phyloP scores from a whole-genome alignment of 73 alveolate species.

The Tetrahymena borealis region DNA sequence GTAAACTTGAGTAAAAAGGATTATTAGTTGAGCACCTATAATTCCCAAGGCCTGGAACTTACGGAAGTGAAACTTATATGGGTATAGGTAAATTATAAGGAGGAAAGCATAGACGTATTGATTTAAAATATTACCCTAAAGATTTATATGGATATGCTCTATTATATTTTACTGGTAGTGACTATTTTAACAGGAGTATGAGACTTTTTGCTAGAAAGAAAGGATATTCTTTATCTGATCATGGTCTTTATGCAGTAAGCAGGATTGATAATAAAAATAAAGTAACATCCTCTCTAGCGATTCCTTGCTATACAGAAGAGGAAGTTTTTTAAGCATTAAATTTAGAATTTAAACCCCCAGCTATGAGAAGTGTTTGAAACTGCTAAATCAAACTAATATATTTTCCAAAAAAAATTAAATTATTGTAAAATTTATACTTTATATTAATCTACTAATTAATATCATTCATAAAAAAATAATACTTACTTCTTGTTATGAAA shows the following conservation, averaged over 20 bases:
- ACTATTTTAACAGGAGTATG: slow-evolving; percentile 85
- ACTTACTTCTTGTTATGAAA: too few species aligned
- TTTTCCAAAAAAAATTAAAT: too few species aligned
- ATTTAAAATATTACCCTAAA: slow-evolving; percentile 82
- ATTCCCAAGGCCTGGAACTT: slow-evolving; percentile 42
- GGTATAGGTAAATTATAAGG: slow-evolving; percentile 72
- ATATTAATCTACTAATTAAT: too few species aligned
- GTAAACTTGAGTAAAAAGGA: slow-evolving; percentile 57
- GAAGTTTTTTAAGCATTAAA: slow-evolving; percentile 77
- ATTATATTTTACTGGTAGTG: slow-evolving; percentile 93
- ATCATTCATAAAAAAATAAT: too few species aligned
- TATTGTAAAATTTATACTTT: too few species aligned
- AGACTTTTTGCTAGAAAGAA: slow-evolving; percentile 81
- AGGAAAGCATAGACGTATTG: slow-evolving; percentile 74
- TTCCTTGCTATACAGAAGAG: slow-evolving; percentile 80
- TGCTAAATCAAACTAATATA: too few species aligned
- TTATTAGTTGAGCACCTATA: slow-evolving; percentile 72
- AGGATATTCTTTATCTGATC: slow-evolving; percentile 84
- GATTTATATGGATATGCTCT: slow-evolving; percentile 80
- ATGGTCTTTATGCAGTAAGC: slow-evolving; percentile 71
- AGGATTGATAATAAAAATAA: slow-evolving; percentile 42
- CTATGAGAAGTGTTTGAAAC: slow-evolving; percentile 84
- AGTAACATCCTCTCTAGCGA: slow-evolving; percentile 51
- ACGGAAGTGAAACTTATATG: slow-evolving; percentile 77
- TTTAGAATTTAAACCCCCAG: slow-evolving; percentile 75